Base-by-base conservation (phyloP, 306 rosid genomes). In the Neltuma alba region DNA sequence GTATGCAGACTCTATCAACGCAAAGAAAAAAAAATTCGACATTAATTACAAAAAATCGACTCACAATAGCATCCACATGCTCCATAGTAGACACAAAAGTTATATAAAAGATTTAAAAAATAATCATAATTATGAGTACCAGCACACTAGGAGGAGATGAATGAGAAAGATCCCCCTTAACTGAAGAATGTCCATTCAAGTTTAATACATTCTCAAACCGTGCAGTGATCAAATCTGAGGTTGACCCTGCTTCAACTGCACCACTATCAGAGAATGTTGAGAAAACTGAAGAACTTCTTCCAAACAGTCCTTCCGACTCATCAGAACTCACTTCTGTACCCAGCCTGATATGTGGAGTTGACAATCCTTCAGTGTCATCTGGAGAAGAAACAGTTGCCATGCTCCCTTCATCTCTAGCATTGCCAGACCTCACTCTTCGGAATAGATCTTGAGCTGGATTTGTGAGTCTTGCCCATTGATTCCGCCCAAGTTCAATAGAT, bases 101-200 rank as follows among this genome's bases (percentile, higher is more conserved):
- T 73, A 20, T 28, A 65, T 52, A 38, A 75, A 20, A 9, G 36
- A 57, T 42, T 25, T 50, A 50, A 41, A 5, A 66, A 57, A 55
- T 33, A 34, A 54, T 50, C 16, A 54, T 52, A 73, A 71, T 61
- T 14, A 28, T 33, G 42, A 84, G 65, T 85, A 86, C 94, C 91
- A 89, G 81, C 69, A 89, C 90, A 83, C 87, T 87, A 50, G 91
- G 86, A 63, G 91, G 88, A 68, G 93, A 91, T 76, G 91, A 82
- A 65, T 72, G 87, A 45, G 20, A 73, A 58, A 52, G 75, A 71
- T 81, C 89, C 42, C 82, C 81, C 70, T 81, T 79, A 52, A 21
- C 67, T 69, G 20, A 77, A 67, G 84, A 52, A 25, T 54, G 65
- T 48, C 16, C 36, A 65, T 34, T 78, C 62, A 65, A 74, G 47